Conservation (phyloP, 768 basidiomycete species). For the Lentinula raphanica region DNA sequence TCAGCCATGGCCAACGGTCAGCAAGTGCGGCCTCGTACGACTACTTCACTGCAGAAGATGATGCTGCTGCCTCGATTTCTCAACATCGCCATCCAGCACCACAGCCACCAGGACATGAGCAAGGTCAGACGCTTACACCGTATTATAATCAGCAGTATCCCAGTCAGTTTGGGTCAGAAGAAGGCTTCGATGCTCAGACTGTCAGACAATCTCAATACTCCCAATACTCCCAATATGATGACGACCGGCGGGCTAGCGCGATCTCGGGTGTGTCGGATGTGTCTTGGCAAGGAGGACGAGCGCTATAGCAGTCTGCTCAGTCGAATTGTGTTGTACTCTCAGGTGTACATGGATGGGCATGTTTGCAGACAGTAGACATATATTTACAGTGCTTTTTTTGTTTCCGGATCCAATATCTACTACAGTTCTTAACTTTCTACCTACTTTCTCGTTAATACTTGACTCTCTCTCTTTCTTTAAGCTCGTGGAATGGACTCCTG, state of each 20-base stretch:
- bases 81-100: background rate
- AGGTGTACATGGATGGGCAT: background rate
- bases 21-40: conserved; percentile 31
- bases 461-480: background rate
- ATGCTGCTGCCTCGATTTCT: background rate
- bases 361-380: background rate
- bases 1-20: conserved; percentile 1
- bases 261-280: background rate
- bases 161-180: background rate
- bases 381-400: background rate
- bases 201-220: conserved; percentile 1
- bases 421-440: background rate
- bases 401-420: background rate
- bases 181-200: background rate
- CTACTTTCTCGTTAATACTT: background rate
- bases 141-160: background rate
- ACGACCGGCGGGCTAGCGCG: conserved; percentile 15
- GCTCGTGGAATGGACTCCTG: background rate
- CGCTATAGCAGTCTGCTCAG: conserved; percentile 7
- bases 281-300: conserved; percentile 13
- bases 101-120: background rate
- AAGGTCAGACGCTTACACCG: background rate
- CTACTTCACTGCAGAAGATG: conserved; percentile 25
- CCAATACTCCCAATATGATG: conserved; percentile 19
- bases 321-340: background rate